A percentile compares a stretch with the other conserved stretches of the same genome.
Evolutionary conservation across 495 filamentous ascomycete genomes (phyloP).

Genomic region (Parachaetomium inaequale): DNA sequence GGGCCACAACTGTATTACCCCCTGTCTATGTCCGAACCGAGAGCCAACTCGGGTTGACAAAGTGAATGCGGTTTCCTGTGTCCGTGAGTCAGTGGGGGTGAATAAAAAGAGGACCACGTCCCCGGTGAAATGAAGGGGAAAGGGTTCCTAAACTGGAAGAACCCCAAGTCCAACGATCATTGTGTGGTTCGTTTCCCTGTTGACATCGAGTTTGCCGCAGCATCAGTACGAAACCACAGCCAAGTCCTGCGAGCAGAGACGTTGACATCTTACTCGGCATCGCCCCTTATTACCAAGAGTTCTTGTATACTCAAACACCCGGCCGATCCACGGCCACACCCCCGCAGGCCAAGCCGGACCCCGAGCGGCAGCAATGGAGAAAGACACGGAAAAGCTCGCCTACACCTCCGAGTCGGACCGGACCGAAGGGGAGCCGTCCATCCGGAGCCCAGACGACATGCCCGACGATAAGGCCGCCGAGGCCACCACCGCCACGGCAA

Average conservation of each 20-base stretch:
- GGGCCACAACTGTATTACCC: slow-evolving; percentile 9
- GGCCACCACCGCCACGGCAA: neutral
- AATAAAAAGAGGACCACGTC: neutral
- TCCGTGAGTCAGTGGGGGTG: neutral
- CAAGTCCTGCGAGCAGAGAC: neutral
- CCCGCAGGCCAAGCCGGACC: neutral
- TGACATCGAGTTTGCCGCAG: neutral
- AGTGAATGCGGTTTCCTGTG: neutral
- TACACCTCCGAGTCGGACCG: slow-evolving; percentile 20
- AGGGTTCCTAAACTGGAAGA: neutral
- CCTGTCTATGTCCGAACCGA: slow-evolving; percentile 19
- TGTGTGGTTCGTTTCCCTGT: neutral
- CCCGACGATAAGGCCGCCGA: neutral
- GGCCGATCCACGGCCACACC: no score
- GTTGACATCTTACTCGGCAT: neutral
- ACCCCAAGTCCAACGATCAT: no score
- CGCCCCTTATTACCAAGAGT: neutral
- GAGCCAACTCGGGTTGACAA: neutral
- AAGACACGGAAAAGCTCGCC: slow-evolving; percentile 13
- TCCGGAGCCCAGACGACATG: neutral
- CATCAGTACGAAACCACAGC: neutral
- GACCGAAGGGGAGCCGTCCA: slow-evolving; percentile 10
- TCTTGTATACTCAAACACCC: neutral
- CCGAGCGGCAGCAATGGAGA: slow-evolving; percentile 13
- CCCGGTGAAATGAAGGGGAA: neutral